phyloP scores from a whole-genome alignment of 1,139 yeast genomes.

The Blastobotrys niveus region DNA sequence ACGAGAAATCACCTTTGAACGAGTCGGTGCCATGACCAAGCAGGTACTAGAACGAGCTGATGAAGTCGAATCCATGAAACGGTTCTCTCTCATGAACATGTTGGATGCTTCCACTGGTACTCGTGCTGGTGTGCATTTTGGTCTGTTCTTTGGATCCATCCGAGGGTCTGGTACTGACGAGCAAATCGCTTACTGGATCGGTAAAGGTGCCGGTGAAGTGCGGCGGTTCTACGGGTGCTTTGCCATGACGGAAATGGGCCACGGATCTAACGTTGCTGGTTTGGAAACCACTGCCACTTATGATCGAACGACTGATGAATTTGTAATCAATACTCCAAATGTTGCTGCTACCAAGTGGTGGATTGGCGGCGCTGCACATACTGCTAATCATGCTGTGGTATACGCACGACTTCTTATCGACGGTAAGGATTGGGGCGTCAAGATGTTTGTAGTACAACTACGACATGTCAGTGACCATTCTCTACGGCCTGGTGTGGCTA shows the following conservation, averaged over 20 bases:
- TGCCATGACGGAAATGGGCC: conserved; percentile 81
- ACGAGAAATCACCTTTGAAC: conserved; percentile 49
- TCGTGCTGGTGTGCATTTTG: conserved; percentile 45
- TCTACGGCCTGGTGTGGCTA: conserved; percentile 68
- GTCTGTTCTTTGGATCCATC: conserved; percentile 46
- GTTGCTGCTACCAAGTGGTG: conserved; percentile 95
- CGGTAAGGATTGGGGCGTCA: conserved; percentile 84
- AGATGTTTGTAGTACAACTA: conserved; percentile 83
- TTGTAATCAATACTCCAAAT: conserved; percentile 78
- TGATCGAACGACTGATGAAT: conserved; percentile 58
- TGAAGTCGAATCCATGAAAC: conserved; percentile 42
- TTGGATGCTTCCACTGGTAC: conserved; percentile 59
- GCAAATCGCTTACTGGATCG: conserved; percentile 62
- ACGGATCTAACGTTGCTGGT: conserved; percentile 90
- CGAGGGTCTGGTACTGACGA: conserved; percentile 66
- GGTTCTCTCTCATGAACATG: conserved; percentile 41
- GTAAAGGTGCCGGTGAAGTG: conserved; percentile 57
- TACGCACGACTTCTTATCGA: conserved; percentile 78
- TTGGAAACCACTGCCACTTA: conserved; percentile 87
- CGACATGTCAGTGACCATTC: conserved; percentile 63
- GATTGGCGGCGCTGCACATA: conserved; percentile 97
- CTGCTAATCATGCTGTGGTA: conserved; percentile 75
- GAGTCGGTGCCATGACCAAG: conserved; percentile 44
- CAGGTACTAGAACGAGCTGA: conserved; percentile 39
- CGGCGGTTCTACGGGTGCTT: conserved; percentile 81